Percentiles rank a stretch among this genome's conserved stretches.
phyloP scores from a whole-genome alignment of 148 eudicot genomes.

The Oxyria digyna region DNA sequence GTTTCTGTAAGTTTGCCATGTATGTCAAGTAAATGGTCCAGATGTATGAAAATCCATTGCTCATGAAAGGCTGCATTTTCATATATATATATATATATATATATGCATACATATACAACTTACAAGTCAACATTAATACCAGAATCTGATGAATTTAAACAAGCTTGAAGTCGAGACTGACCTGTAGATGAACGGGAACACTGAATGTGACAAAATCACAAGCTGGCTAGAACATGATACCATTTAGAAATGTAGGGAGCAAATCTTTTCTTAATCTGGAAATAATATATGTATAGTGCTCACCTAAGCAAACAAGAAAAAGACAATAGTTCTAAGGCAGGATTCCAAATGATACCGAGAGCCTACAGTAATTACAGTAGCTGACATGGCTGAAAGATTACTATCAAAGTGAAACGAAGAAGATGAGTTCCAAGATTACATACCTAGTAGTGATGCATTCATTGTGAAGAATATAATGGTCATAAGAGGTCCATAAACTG shows the following conservation, averaged over 20 bases:
- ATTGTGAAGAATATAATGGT: too few relatives aligned
- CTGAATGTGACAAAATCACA: constrained; percentile 86
- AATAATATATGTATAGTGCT: constrained; percentile 44
- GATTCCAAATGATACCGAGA: too few relatives aligned
- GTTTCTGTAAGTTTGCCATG: too few relatives aligned
- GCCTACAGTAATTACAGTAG: too few relatives aligned
- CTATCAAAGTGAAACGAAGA: constrained; percentile 72
- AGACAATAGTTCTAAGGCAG: constrained; percentile 46
- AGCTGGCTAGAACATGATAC: constrained; percentile 81
- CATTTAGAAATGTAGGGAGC: constrained; percentile 59
- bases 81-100: background rate
- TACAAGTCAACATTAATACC: background rate
- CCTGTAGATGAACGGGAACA: constrained; percentile 90
- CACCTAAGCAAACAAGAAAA: constrained; percentile 35
- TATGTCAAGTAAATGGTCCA: too few relatives aligned
- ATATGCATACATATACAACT: too few relatives aligned
- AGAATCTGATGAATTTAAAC: background rate
- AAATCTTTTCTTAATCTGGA: constrained; percentile 75
- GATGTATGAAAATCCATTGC: too few relatives aligned
- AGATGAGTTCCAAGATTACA: too few relatives aligned
- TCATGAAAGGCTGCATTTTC: constrained; percentile 57
- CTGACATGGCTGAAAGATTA: constrained; percentile 54
- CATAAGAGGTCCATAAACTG: too few relatives aligned
- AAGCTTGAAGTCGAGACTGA: constrained; percentile 9
- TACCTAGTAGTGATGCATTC: too few relatives aligned